Percentiles rank a stretch among this genome's conserved stretches.
Evolutionary conservation across 768 basidiomycete genomes (phyloP).

Genomic region (Glaciozyma antarctica): DNA sequence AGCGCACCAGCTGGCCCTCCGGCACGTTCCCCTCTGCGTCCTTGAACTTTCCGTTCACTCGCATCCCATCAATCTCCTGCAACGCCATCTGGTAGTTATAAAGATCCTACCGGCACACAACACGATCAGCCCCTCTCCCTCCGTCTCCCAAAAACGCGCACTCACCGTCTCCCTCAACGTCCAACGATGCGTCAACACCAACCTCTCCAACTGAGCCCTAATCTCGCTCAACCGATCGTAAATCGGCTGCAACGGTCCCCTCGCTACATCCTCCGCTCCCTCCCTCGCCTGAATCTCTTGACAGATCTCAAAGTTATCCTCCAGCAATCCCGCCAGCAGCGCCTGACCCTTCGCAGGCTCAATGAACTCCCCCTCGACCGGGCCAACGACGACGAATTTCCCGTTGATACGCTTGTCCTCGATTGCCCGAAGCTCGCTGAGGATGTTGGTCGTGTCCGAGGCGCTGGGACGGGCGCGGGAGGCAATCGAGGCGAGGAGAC

Average conservation of each 20-base stretch:
- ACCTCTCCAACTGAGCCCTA: conserved; percentile 74
- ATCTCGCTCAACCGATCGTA: conserved; percentile 83
- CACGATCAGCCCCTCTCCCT: neutral
- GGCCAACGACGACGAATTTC: conserved; percentile 19
- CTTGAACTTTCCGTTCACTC: conserved; percentile 93
- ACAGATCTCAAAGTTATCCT: conserved; percentile 89
- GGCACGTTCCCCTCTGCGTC: conserved; percentile 87
- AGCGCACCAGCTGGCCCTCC: conserved; percentile 81
- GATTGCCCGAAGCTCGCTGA: conserved; percentile 88
- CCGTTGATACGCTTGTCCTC: conserved; percentile 46
- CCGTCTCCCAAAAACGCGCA: neutral
- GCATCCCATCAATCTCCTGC: conserved; percentile 93
- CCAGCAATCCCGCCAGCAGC: conserved; percentile 78
- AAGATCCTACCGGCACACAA: conserved; percentile 51
- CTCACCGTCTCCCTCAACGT: conserved; percentile 65
- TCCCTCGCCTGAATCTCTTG: conserved; percentile 93
- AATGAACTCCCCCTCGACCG: neutral
- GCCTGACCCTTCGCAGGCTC: conserved; percentile 52
- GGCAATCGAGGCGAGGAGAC: conserved; percentile 77
- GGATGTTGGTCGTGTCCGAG: conserved; percentile 74
- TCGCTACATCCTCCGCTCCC: conserved; percentile 36
- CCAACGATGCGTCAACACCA: conserved; percentile 94
- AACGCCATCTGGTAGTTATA: conserved; percentile 88
- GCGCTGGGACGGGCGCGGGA: conserved; percentile 68
- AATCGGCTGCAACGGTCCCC: conserved; percentile 35